Evolutionary conservation across 2,329 filamentous ascomycete genomes (phyloP), one percentile per base, ranked within the genome.

Genomic region (Neofusicoccum umdonicola): DNA sequence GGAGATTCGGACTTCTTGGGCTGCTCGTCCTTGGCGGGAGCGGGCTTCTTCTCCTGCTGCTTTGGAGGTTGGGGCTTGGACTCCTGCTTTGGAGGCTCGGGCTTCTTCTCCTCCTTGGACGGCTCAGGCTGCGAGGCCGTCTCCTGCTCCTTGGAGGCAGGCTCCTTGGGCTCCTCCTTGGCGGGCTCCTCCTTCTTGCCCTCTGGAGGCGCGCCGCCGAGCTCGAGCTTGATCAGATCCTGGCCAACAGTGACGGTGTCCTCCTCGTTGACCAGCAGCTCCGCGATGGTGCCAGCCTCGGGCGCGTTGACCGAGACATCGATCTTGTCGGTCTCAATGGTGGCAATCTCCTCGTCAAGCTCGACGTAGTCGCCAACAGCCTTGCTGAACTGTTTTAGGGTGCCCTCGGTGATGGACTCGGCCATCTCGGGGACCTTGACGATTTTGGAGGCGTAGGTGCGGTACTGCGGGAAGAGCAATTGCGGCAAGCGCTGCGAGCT

Each of bases 251-350:
- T 90, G 44, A 99, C 95, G 22, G 93, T 98, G 75, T 97, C 95
- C 76, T 98, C 95, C 79, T 98, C 95, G 68, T 88, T 92, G 68
- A 90, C 95, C 37, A 98, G 84, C 65, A 97, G 88, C 79, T 98
- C 93, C 79, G 92, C 96, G 80, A 99, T 92, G 35, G 88, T 91
- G 70, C 95, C 95, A 45, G 94, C 88, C 72, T 94, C 89, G 7
- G 95, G 92, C 15, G 95, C 93, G 79, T 97, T 98, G 74, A 99
- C 93, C 31, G 94, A 90, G 51, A 99, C 92, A 78, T 99, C 95
- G 75, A 98, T 98, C 93, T 99, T 99, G 85, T 99, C 95, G 13
- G 95, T 99, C 81, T 99, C 95, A 74, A 99, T 99, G 57, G 94
- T 97, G 37, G 95, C 95, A 78, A 99, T 94, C 79, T 99, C 95